Base-by-base conservation (phyloP, 2,329 filamentous ascomycete genomes). In the Phialophora expanda region DNA sequence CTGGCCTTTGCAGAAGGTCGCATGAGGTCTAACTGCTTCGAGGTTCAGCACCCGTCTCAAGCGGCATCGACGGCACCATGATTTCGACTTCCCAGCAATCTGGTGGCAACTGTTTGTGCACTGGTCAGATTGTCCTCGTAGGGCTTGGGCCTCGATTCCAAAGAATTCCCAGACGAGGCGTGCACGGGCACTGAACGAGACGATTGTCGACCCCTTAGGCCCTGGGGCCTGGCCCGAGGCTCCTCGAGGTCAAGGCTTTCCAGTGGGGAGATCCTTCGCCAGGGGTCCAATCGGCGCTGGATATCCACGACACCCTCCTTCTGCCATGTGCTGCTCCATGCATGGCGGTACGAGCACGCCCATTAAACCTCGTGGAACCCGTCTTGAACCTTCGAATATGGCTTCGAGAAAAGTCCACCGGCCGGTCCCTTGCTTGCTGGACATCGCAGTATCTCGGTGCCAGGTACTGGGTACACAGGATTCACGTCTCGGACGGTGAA, bases 371-470 rank as follows among this genome's bases (percentile, higher is more conserved):
- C 48, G 48, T 51, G 48, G 48, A 44, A 28, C 5, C 48, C 46
- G 46, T 12, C 46, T 24, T 26, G 32, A 26, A 41, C 38, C 26
- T 58, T 44, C 56, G 9, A 9, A 28, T 26, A 30, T 14, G 24
- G 53, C 62, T 64, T 64, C 62, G 62, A 64, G 62, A 64, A 64
- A 57, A 64, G 54, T 64, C 62, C 56, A 56, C 24, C 20, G 17
- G 24, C 4, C 17, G 9, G 20, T 14, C 8, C 48, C 11, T 51
- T 22, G 9, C 22, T 17, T 41, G 14, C 38, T 7, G 14, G 38
- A 17, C n/a, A n/a, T 14, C 34, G 17, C 34, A 41, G 34, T 5
- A 34, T 12, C 32, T 12, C 32, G 12, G 24, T 3, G 24, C 24
- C 24, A 24, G 24, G 24, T 34, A 11, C 32, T 34, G 32, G 8